Evolutionary conservation across 208 protist species (phyloP), one percentile per base, ranked within the genome.

Genomic region (Leishmania tarentolae): DNA sequence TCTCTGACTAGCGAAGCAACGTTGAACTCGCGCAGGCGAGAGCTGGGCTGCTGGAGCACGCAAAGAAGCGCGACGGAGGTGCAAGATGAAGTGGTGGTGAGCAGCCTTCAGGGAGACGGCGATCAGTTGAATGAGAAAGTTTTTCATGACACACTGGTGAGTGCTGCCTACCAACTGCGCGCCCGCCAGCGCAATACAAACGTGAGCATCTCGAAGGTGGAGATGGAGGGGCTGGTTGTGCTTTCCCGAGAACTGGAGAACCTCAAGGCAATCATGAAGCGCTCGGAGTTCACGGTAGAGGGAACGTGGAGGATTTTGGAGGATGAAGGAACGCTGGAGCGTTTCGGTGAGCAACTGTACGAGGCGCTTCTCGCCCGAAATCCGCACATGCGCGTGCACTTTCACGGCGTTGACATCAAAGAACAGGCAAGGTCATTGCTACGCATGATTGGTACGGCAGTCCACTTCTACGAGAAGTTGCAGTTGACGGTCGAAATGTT

Each of bases 261-360:
- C 74, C 65, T 94, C 59, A 87, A 84, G 75, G 83, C 84, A 31
- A 86, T 90, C 75, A 88, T 92, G 83, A 87, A 88, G 75, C 76
- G 85, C 40, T 89, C 83, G 21, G 68, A 92, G 73, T 90, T 87
- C 76, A 94, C 91, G 11, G 86, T 94, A 13, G 79, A 90, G 71
- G 89, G 88, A 31, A 93, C 91, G 57, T 96, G 93, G 90, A 87
- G 87, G 40, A 85, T 90, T 42, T 19, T 96, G 13, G 88, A 94
- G 73, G 87, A 88, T 65, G 81, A 90, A 65, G 83, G 81, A 44
- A 87, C 86, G 75, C 17, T 94, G 66, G 87, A 92, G 73, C 79
- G 81, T 21, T 93, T 96, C 44, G 87, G 83, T 4, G 86, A 90
- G 73, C 83, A 89, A 52, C 72, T 96, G 35, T 94, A 94, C 86